Evolutionary conservation across 148 eudicot species (phyloP), one percentile per base, ranked within the genome.

Genomic region (Gaultheria prostrata): DNA sequence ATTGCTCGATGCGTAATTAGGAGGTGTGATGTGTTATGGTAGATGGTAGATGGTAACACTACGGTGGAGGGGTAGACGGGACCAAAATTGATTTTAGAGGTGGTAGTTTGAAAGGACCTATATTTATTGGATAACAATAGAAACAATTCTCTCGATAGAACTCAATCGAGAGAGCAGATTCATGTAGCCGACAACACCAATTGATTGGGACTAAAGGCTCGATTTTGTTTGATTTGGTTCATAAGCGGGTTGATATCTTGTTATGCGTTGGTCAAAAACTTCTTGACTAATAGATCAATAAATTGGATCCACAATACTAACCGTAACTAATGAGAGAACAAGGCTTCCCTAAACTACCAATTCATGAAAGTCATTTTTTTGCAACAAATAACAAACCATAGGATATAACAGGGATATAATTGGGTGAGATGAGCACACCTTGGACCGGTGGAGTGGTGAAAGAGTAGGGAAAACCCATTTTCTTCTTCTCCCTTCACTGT

Each of bases 401-500:
- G 13, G 49, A 83, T 56, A 82, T 53, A 75, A 21, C 84, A 82
- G 28, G 56, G n/a, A 33, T n/a, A 61, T 18, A 46, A 69, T 53
- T 83, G 8, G 51, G 49, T 39, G 30, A 67, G 35, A 7, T 32
- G 77, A 75, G 54, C 24, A 85, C 46, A 97, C 98, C 99, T 92
- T 87, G 14, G 83, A 75, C 49, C 59, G 80, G 49, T 86, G 72
- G 79, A 90, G 88, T 83, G 89, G 92, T 81, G 85, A 83, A 35
- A 97, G 93, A 54, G 90, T 90, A 53, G 99, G 99, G 78, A 97
- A 93, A 84, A 93, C 87, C 99, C 99, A 97, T 86, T 93, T 94
- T 85, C 98, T 92, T 87, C 99, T 91, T 87, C 96, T 93, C 81
- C 99, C 99, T 89, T 97, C 99, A 87, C 99, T 97, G 93, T n/a